phyloP scores from a whole-genome alignment of 1,139 yeast genomes.

The Pneumocystis oryctolagi region DNA sequence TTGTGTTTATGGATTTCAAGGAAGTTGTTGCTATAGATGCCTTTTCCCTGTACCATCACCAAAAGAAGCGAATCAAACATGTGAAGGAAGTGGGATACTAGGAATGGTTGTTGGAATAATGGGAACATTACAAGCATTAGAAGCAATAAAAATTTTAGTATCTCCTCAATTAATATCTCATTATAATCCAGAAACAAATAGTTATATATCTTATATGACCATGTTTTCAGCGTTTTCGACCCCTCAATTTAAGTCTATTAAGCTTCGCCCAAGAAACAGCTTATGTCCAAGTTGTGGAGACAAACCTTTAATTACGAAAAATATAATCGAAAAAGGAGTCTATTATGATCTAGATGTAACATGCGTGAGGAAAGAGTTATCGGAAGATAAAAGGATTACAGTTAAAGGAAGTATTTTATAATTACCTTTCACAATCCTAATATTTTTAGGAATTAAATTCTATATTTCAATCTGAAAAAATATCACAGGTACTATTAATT shows the following conservation, averaged over 20 bases:
- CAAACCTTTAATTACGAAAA: conserved; percentile 32
- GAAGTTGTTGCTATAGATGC: conserved; percentile 91
- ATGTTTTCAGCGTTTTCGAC: conserved; percentile 47
- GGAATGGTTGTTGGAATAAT: conserved; percentile 92
- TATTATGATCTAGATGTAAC: conserved; percentile 56
- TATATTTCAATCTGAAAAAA: conserved; percentile 14
- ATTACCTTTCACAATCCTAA: not conserved
- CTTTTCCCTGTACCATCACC: conserved; percentile 86
- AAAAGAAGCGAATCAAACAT: conserved; percentile 64
- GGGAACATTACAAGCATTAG: conserved; percentile 81
- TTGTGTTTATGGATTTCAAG: conserved; percentile 50
- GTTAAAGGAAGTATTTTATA: conserved; percentile 1
- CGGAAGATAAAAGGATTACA: conserved; percentile 32
- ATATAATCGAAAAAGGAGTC: conserved; percentile 43
- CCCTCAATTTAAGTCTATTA: conserved; percentile 50
- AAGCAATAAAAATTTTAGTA: conserved; percentile 53
- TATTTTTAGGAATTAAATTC: not conserved
- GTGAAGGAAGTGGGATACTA: conserved; percentile 88
- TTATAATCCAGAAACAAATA: conserved; percentile 25
- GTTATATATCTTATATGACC: conserved; percentile 44
- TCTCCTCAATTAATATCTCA: not conserved
- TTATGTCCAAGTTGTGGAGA: conserved; percentile 56
- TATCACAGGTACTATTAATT: conserved; percentile 38
- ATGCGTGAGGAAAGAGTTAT: conserved; percentile 24
- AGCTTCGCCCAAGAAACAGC: conserved; percentile 56